Base-by-base conservation (phyloP, 306 rosid species). In the Rosa rugosa region DNA sequence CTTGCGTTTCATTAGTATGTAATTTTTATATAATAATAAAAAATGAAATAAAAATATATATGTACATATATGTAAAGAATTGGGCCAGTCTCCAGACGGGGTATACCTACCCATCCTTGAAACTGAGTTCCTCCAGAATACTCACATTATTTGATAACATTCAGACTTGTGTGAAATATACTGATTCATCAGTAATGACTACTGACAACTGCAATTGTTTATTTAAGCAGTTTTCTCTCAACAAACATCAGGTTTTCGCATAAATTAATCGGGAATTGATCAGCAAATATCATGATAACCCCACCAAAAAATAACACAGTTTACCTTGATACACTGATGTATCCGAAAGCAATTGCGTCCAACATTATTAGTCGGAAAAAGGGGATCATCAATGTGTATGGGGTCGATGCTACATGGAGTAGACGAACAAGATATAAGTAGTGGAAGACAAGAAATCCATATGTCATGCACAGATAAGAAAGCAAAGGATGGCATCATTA, bases 291-390 rank as follows among this genome's bases (percentile, higher is more conserved):
- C 51, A 13, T 5, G 54, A 75, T 40, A 75, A 75, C 27, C 27
- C 42, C 45, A 14, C 56, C 72, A 49, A 67, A 60, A 60, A 34
- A 74, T 4, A 23, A 50, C 64, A 79, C 31, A 77, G 44, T 75
- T 82, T 84, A 94, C 99, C 99, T 94, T 94, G 80, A 94, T 92
- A 79, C 99, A 94, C 72, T 94, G 99, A 85, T 94, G 99, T 82
- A 94, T 92, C 44, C 99, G 88, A 80, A 94, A 94, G 88, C 99
- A 94, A 91, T 94, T 94, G 83, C 97, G 86, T 77, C 99, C 99
- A 71, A 94, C 99, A 69, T 94, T 94, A 84, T 94, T 92, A 76
- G 88, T 87, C 65, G 97, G 95, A 45, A 81, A 94, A 81, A 94
- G 95, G 68, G 99, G 99, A 85, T 94, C 99, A 83, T 92, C 99